A percentile compares a stretch with the other conserved stretches of the same genome.
phyloP scores from a whole-genome alignment of 768 basidiomycete genomes.

The Crepidotus variabilis region DNA sequence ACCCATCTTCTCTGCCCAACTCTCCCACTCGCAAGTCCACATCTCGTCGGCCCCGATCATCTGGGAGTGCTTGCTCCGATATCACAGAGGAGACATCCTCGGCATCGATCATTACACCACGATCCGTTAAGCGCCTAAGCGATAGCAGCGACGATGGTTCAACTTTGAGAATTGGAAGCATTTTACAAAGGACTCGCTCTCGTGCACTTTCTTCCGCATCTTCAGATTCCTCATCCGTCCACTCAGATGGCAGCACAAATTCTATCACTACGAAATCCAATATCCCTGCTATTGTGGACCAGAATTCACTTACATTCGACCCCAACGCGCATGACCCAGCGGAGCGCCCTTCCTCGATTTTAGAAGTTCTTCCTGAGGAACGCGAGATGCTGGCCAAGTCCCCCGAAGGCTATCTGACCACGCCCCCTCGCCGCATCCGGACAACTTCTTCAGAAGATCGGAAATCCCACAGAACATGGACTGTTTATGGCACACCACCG shows the following conservation, averaged over 20 bases:
- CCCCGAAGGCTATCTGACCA: slow-evolving; percentile 12
- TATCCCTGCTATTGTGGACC: slow-evolving; percentile 33
- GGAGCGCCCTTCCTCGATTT: slow-evolving; percentile 27
- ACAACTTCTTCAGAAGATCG: slow-evolving; percentile 16
- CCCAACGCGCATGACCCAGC: slow-evolving; percentile 34
- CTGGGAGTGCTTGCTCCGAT: background rate
- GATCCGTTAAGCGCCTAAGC: slow-evolving; percentile 13
- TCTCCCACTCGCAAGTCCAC: slow-evolving; percentile 14
- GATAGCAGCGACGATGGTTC: slow-evolving; percentile 14
- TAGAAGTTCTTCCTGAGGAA: slow-evolving; percentile 53
- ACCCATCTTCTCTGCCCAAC: slow-evolving; percentile 12
- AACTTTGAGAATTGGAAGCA: background rate
- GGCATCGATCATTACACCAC: slow-evolving; percentile 4
- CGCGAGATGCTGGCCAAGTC: slow-evolving; percentile 32
- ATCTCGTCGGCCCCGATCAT: slow-evolving; percentile 5
- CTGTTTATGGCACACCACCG: slow-evolving; percentile 19
- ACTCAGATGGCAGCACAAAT: slow-evolving; percentile 33
- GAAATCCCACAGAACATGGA: slow-evolving; percentile 23
- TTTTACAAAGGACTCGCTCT: slow-evolving; percentile 19
- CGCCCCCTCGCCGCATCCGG: slow-evolving; percentile 13
- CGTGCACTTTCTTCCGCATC: slow-evolving; percentile 38
- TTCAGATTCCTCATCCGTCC: slow-evolving; percentile 40
- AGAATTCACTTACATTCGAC: slow-evolving; percentile 36
- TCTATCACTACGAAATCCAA: slow-evolving; percentile 22
- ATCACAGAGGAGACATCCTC: background rate